Base-by-base conservation (phyloP, 768 basidiomycete species). In the Lactarius deliciosus region DNA sequence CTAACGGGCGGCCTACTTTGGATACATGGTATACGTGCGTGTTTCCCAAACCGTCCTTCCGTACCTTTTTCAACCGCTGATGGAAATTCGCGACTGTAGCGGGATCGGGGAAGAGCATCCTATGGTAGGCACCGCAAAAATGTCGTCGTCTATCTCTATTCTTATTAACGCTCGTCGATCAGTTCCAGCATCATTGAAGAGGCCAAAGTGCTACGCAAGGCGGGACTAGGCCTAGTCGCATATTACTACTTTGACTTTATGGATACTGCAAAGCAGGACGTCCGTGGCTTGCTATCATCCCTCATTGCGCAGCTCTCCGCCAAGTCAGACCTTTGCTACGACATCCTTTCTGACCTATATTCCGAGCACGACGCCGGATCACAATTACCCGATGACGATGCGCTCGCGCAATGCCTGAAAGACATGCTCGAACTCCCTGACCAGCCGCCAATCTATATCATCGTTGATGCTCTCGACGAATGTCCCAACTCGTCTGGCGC, bases 161-260 rank as follows among this genome's bases (percentile, higher is more conserved):
- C n/a, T n/a, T n/a, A n/a, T n/a, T 18, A 8, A 32, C 32, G 3
- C 22, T 7, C 6, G 22, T 32, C 38, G 20, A 2, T 13, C 54
- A 65, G 64, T 4, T 65, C 53, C 25, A 43, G 59, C 34, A 65
- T 61, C 32, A 61, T 65, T 38, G 36, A 65, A 18, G 25, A 36
- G 6, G 50, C 32, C 32, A 60, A 5, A 15, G 25, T 9, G 1
- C n/a, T 47, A 20, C 60, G 53, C 11, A 9, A 22, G 1, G 59
- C n/a, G 1, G 64, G 64, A 47, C 25, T 61, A 16, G 64, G 53
- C 36, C 25, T 57, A 1, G 45, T 64, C 13, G 45, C 57, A 13
- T 66, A 58, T 63, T 66, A 64, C 22, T 66, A 66, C 22, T 64
- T 57, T 16, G 61, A 63, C 40, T 66, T 66, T 22, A 34, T 45